Evolutionary conservation across 768 basidiomycete genomes (phyloP).

Genomic region (Leccinum arenicola): DNA sequence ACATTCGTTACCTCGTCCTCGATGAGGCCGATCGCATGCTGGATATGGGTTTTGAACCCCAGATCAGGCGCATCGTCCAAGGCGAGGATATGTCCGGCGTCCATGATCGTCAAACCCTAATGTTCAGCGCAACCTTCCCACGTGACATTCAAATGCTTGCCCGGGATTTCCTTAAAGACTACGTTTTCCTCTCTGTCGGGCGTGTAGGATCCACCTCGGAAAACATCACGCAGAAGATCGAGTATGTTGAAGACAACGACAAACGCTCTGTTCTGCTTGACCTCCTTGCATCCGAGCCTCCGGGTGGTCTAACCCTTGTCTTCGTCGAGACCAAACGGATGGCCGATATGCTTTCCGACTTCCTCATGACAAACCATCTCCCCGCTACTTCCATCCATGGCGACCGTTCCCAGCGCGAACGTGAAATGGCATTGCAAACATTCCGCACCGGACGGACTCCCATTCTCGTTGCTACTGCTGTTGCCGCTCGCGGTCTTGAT

Average conservation of each 20-base stretch:
- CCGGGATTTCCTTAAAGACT: slow-evolving; percentile 95
- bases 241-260: slow-evolving; percentile 96
- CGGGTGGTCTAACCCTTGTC: slow-evolving; percentile 82
- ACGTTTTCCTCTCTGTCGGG: slow-evolving; percentile 97
- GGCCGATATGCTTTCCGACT: slow-evolving; percentile 98
- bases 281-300: slow-evolving; percentile 73
- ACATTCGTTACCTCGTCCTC: slow-evolving; percentile 96
- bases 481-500: slow-evolving; percentile 97
- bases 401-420: slow-evolving; percentile 96
- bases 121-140: slow-evolving; percentile 99
- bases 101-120: slow-evolving; percentile 91
- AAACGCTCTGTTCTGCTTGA: slow-evolving; percentile 97
- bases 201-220: slow-evolving; percentile 98
- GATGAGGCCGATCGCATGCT: slow-evolving; percentile 99
- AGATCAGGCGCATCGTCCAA: slow-evolving; percentile 97
- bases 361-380: slow-evolving; percentile 78
- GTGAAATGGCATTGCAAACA: slow-evolving; percentile 91
- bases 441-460: slow-evolving; percentile 96
- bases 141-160: slow-evolving; percentile 97
- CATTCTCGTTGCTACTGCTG: slow-evolving; percentile 96
- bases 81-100: slow-evolving; percentile 98
- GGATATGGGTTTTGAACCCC: slow-evolving; percentile 99
- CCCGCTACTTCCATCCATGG: slow-evolving; percentile 97
- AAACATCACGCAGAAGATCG: slow-evolving; percentile 99
- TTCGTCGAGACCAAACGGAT: slow-evolving; percentile 99